A percentile compares a stretch with the other conserved stretches of the same genome.
Evolutionary conservation across 345 rosid species (phyloP).

Genomic region (Boechera stricta): DNA sequence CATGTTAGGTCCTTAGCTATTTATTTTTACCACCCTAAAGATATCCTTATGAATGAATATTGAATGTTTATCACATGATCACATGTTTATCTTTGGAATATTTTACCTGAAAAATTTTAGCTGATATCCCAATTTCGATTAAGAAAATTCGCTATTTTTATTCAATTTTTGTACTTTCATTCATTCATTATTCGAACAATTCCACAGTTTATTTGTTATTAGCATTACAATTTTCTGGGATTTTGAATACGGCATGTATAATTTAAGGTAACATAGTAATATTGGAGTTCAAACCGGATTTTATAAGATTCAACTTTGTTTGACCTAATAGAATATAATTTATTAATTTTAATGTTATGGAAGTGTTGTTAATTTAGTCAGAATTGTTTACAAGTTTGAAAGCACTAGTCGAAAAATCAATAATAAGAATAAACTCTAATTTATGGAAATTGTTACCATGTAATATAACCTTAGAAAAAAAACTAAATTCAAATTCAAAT

Average conservation of each 20-base stretch:
- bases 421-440: too few relatives aligned
- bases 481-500: too few relatives aligned
- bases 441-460: too few relatives aligned
- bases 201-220: background rate
- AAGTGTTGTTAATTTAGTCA: background rate
- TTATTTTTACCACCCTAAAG: background rate
- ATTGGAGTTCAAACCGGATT: background rate
- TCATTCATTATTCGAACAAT: background rate
- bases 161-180: background rate
- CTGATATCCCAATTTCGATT: background rate
- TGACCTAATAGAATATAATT: background rate
- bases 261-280: background rate
- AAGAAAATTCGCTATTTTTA: background rate
- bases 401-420: background rate
- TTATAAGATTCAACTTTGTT: background rate
- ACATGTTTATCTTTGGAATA: slow-evolving; percentile 26
- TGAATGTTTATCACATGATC: slow-evolving; percentile 32
- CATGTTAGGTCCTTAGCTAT: slow-evolving; percentile 31
- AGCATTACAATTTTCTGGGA: slow-evolving; percentile 2
- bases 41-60: slow-evolving; percentile 27
- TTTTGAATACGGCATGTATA: background rate
- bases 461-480: too few relatives aligned
- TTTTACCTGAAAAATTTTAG: slow-evolving; percentile 19
- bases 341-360: background rate
- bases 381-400: too few relatives aligned